A percentile compares a stretch with the other conserved stretches of the same genome.
Evolutionary conservation across 208 protist genomes (phyloP).

Genomic region (Herpetomonas tarakana): DNA sequence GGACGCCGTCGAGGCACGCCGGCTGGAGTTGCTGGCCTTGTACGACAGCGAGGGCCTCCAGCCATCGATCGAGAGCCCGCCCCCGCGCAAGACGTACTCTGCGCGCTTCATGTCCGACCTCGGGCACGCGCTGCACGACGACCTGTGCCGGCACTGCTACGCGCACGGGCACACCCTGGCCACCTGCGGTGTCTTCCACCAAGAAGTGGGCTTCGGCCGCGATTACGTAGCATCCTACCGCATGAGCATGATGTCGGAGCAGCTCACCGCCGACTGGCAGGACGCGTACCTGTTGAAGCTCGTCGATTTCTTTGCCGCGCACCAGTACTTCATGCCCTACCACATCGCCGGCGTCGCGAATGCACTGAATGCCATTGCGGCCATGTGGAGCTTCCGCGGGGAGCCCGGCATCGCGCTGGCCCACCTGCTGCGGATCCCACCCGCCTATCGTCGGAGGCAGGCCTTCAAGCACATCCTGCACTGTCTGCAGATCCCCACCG

Average conservation of each 20-base stretch:
- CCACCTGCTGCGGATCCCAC: conserved; percentile 64
- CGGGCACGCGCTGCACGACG: conserved; percentile 58
- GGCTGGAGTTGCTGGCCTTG: conserved; percentile 40
- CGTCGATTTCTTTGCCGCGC: conserved; percentile 55
- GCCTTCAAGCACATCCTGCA: conserved; percentile 78
- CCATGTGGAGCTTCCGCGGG: conserved; percentile 80
- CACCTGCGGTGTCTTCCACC: conserved; percentile 72
- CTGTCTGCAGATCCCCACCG: conserved; percentile 51
- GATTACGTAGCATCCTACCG: conserved; percentile 86
- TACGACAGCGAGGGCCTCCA: conserved; percentile 51
- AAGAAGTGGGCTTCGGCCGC: conserved; percentile 79
- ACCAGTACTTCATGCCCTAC: conserved; percentile 73
- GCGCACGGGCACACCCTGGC: conserved; percentile 58
- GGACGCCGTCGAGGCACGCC: conserved; percentile 32
- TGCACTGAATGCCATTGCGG: conserved; percentile 78
- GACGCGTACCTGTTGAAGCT: conserved; percentile 73
- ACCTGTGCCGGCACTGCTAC: conserved; percentile 82
- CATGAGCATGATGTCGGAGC: conserved; percentile 88
- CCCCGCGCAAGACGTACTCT: conserved; percentile 48
- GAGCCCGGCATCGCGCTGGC: conserved; percentile 75
- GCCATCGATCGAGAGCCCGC: conserved; percentile 37
- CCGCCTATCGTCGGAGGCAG: conserved; percentile 73
- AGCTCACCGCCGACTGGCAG: conserved; percentile 73
- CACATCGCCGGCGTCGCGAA: conserved; percentile 83
- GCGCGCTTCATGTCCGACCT: conserved; percentile 51